Evolutionary conservation across 495 filamentous ascomycete species (phyloP).

Genomic region (Astrocystis sublimbata): DNA sequence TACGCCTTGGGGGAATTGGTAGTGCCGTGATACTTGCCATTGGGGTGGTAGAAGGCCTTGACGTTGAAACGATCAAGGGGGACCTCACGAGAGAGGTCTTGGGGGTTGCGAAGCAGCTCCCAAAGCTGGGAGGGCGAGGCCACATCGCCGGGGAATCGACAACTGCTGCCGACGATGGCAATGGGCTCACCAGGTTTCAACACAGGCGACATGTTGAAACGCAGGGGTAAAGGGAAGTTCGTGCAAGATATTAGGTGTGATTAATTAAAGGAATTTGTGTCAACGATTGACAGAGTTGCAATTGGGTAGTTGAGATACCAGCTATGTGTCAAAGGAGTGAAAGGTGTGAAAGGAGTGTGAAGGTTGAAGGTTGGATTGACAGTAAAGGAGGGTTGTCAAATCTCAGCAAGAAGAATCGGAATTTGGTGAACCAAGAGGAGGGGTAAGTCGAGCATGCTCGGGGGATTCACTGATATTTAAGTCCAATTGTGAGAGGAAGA

Average conservation of each 20-base stretch:
- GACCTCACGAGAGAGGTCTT: conserved; percentile 45
- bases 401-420: too few relatives aligned
- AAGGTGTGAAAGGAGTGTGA: too few relatives aligned
- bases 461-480: too few relatives aligned
- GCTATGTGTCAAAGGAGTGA: too few relatives aligned
- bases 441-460: not conserved
- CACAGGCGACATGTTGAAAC: conserved; percentile 35
- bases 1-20: conserved; percentile 48
- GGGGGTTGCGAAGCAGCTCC: conserved; percentile 40
- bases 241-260: not conserved
- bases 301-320: not conserved
- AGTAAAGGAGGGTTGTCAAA: not conserved
- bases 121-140: conserved; percentile 55
- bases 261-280: not conserved
- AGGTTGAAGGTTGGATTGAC: not conserved
- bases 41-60: conserved; percentile 50
- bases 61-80: conserved; percentile 54
- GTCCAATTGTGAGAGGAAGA: too few relatives aligned
- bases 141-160: conserved; percentile 59
- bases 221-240: not conserved
- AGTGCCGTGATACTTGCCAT: conserved; percentile 49
- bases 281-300: not conserved
- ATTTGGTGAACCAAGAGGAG: too few relatives aligned
- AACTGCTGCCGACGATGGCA: conserved; percentile 60
- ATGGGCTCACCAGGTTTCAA: conserved; percentile 48